A percentile compares a stretch with the other conserved stretches of the same genome.
Conservation (phyloP, 495 filamentous ascomycete genomes). For the Lasiosphaeris hirsuta region DNA sequence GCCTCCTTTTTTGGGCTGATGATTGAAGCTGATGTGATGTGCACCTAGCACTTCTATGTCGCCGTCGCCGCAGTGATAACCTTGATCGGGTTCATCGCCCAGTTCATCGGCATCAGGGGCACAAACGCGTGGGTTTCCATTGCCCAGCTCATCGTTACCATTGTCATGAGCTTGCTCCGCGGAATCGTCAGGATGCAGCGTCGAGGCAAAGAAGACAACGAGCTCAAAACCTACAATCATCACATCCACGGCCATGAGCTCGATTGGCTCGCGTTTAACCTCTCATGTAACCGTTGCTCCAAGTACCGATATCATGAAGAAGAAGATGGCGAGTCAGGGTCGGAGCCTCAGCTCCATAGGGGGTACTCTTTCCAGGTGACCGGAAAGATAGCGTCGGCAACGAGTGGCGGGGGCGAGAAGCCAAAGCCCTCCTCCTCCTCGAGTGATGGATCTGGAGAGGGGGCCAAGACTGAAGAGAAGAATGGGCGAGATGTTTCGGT, state of each 20-base stretch:
- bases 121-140: neutral
- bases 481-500: too few relatives aligned
- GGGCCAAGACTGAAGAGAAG: too few relatives aligned
- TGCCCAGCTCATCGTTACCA: neutral
- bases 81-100: neutral
- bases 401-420: too few relatives aligned
- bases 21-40: neutral
- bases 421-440: too few relatives aligned
- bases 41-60: too few relatives aligned
- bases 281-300: neutral
- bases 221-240: neutral
- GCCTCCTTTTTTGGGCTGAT: neutral
- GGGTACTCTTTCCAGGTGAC: too few relatives aligned
- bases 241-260: neutral
- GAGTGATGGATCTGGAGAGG: too few relatives aligned
- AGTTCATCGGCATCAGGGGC: neutral
- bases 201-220: neutral
- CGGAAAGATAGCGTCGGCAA: too few relatives aligned
- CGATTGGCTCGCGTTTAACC: neutral
- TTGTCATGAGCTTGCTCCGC: slow-evolving; percentile 1
- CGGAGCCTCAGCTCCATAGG: too few relatives aligned
- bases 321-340: too few relatives aligned
- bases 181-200: neutral
- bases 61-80: neutral
- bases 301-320: too few relatives aligned